Evolutionary conservation across 306 rosid genomes (phyloP).

Genomic region (Quercus gilva): DNA sequence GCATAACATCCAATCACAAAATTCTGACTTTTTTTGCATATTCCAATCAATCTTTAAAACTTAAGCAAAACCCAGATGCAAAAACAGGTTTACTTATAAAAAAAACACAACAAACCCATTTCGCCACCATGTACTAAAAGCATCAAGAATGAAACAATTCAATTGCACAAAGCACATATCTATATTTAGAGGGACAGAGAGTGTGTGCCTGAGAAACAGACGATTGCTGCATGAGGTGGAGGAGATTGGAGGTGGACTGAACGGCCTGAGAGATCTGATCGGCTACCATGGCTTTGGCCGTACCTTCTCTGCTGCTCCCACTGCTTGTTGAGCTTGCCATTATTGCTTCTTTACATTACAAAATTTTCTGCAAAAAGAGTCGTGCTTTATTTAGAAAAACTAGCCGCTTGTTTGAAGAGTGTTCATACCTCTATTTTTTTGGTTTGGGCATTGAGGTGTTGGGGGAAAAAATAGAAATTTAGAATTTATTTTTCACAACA

Average conservation of each 20-base stretch:
- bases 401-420: too few relatives aligned
- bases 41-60: not conserved
- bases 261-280: slow-evolving; percentile 89
- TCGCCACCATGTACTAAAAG: not conserved
- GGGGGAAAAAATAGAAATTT: too few relatives aligned
- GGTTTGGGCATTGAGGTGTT: too few relatives aligned
- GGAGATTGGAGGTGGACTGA: slow-evolving; percentile 80
- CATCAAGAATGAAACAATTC: not conserved
- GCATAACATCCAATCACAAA: not conserved
- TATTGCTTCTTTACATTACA: slow-evolving; percentile 7
- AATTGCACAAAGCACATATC: not conserved
- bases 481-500: too few relatives aligned
- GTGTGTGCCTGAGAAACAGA: slow-evolving; percentile 62
- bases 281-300: slow-evolving; percentile 60
- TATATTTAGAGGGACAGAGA: not conserved
- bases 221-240: slow-evolving; percentile 82
- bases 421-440: too few relatives aligned
- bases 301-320: slow-evolving; percentile 41
- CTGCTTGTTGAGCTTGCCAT: slow-evolving; percentile 53
- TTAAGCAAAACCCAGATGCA: not conserved
- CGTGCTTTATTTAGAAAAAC: too few relatives aligned
- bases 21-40: not conserved
- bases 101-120: not conserved
- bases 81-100: not conserved
- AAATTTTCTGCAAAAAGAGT: not conserved